Conservation (phyloP, 2,329 filamentous ascomycete species). For the Cadophora sp. region DNA sequence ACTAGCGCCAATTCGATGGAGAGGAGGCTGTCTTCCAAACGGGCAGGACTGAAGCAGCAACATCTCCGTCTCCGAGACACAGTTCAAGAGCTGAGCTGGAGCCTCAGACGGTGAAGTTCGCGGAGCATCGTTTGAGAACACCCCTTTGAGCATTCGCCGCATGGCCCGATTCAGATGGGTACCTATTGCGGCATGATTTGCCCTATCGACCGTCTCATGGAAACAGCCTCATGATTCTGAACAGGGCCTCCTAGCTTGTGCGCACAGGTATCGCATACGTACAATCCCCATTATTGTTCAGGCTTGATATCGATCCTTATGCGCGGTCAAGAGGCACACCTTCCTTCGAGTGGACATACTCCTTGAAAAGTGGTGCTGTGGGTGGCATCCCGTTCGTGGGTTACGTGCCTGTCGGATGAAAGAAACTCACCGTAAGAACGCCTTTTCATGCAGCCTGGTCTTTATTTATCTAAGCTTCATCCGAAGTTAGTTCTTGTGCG, state of each 20-base stretch:
- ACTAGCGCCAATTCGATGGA: neutral
- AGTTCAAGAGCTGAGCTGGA: neutral
- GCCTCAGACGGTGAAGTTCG: constrained; percentile 12
- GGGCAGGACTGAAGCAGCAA: neutral
- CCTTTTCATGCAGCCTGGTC: constrained; percentile 8
- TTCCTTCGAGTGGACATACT: neutral
- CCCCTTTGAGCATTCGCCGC: constrained; percentile 7
- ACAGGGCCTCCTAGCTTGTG: neutral
- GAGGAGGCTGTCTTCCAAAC: neutral
- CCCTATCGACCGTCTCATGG: constrained; percentile 4
- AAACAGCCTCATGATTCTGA: constrained; percentile 12
- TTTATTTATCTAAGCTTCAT: constrained; percentile 5
- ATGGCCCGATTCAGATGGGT: neutral
- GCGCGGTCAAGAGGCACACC: neutral
- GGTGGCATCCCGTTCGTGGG: neutral
- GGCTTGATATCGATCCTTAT: constrained; percentile 15
- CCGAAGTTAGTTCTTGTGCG: constrained; percentile 6
- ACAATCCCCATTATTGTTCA: constrained; percentile 1
- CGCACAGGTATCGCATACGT: neutral
- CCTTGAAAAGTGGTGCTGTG: constrained; percentile 9
- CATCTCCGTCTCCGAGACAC: constrained; percentile 1
- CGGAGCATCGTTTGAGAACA: constrained; percentile 11
- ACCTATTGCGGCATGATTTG: neutral
- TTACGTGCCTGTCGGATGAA: neutral
- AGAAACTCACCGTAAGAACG: neutral